Conservation (phyloP, 2,329 filamentous ascomycete genomes). For the Xylariaceae sp. region DNA sequence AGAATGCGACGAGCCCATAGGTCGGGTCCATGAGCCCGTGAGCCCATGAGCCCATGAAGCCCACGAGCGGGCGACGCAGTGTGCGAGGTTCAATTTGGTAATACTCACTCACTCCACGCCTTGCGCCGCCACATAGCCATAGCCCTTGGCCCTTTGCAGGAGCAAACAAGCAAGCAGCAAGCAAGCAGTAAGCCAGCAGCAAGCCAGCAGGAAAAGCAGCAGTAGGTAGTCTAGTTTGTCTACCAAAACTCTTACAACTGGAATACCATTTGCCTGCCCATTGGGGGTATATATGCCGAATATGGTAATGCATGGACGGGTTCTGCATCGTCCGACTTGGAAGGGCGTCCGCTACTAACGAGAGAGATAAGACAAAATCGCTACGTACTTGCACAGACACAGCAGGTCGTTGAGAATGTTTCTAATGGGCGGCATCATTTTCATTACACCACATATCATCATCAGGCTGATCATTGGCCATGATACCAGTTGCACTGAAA, state of each 20-base stretch:
- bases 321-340: too few species aligned
- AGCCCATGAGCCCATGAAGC: too few species aligned
- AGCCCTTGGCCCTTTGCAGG: slow-evolving; percentile 1
- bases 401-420: not conserved
- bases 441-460: not conserved
- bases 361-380: not conserved
- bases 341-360: too few species aligned
- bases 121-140: slow-evolving; percentile 5
- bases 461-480: not conserved
- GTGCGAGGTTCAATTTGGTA: slow-evolving; percentile 3
- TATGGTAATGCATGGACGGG: not conserved
- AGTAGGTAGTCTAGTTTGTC: not conserved
- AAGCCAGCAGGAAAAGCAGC: too few species aligned
- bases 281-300: not conserved
- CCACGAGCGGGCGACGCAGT: not conserved
- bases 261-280: too few species aligned
- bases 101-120: not conserved
- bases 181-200: too few species aligned
- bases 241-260: not conserved
- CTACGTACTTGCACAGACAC: not conserved
- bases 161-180: not conserved
- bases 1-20: not conserved
- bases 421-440: not conserved
- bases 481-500: not conserved
- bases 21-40: too few species aligned